These are phyloP conservation scores for Aspergillus sclerotioniger DNA, from an alignment of 495 filamentous ascomycete species.

Conservation along the genomic window DNA sequence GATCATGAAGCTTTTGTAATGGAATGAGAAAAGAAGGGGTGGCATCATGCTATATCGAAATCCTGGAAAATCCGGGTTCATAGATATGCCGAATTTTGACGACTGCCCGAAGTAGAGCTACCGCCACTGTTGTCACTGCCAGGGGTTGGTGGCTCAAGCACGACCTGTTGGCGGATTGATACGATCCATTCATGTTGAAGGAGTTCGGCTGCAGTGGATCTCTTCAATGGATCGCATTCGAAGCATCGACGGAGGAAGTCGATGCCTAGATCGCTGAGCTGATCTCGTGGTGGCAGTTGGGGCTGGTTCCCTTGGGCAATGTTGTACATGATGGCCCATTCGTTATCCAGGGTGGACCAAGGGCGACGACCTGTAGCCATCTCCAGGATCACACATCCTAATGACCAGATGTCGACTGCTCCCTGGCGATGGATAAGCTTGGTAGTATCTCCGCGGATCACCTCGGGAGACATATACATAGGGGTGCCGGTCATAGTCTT, in stretches of 20 bases:
- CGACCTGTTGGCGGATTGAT: conserved; percentile 58
- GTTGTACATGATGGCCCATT: conserved; percentile 99
- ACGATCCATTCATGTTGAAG: conserved; percentile 97
- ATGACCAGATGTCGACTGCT: conserved; percentile 95
- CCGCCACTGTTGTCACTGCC: conserved; percentile 37
- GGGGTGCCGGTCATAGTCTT: conserved; percentile 96
- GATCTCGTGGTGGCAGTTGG: conserved; percentile 74
- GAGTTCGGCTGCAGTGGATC: conserved; percentile 82
- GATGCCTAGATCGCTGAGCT: conserved; percentile 78
- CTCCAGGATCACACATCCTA: conserved; percentile 94
- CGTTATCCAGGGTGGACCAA: conserved; percentile 97
- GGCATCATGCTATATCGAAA: neutral
- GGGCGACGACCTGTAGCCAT: conserved; percentile 95
- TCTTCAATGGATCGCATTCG: conserved; percentile 73
- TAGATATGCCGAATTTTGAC: conserved; percentile 35
- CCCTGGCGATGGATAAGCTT: conserved; percentile 62
- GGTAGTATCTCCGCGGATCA: conserved; percentile 78
- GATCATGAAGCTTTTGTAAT: neutral
- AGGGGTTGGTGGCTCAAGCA: conserved; percentile 52
- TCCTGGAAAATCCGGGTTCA: conserved; percentile 12
- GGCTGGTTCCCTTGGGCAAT: conserved; percentile 95
- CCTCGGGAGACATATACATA: conserved; percentile 99
- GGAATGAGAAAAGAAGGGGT: conserved; percentile 1
- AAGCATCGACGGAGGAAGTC: conserved; percentile 90
- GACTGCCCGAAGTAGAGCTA: conserved; percentile 31